A percentile compares a stretch with the other conserved stretches of the same genome.
These are phyloP conservation scores for Grosmannia serpens DNA, from an alignment of 2,329 filamentous ascomycete species.

Conservation along the genomic window DNA sequence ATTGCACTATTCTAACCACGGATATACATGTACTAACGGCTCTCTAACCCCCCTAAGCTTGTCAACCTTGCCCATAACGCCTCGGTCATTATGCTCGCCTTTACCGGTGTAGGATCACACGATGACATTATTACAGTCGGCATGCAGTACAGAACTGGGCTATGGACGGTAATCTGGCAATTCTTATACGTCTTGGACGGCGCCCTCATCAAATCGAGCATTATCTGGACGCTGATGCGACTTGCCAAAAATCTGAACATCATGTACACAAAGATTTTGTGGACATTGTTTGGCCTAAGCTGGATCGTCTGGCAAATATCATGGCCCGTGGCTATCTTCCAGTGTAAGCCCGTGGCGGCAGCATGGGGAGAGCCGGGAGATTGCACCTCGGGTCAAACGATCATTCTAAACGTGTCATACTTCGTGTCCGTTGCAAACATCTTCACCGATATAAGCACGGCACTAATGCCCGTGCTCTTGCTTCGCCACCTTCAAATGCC, in stretches of 20 bases:
- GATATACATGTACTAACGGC: background rate
- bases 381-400: slow-evolving; percentile 9
- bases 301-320: slow-evolving; percentile 10
- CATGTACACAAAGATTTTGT: slow-evolving; percentile 5
- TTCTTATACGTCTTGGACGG: slow-evolving; percentile 1
- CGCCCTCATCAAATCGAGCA: slow-evolving; percentile 15
- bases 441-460: slow-evolving; percentile 17
- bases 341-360: slow-evolving; percentile 10
- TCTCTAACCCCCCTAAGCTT: background rate
- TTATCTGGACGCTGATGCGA: slow-evolving; percentile 18
- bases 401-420: slow-evolving; percentile 16
- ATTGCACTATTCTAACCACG: background rate
- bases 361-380: slow-evolving; percentile 5
- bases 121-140: background rate
- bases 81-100: background rate
- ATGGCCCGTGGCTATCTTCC: slow-evolving; percentile 13
- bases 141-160: background rate
- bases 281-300: slow-evolving; percentile 10
- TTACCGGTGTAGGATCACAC: slow-evolving; percentile 1
- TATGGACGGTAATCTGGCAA: slow-evolving; percentile 2
- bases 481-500: slow-evolving; percentile 18
- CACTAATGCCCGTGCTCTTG: slow-evolving; percentile 16
- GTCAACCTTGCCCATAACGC: background rate
- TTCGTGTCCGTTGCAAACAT: slow-evolving; percentile 19
- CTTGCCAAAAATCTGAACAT: slow-evolving; percentile 11